phyloP scores from a whole-genome alignment of 1,284 basidiomycete genomes.

The Cystobasidium slooffiae region DNA sequence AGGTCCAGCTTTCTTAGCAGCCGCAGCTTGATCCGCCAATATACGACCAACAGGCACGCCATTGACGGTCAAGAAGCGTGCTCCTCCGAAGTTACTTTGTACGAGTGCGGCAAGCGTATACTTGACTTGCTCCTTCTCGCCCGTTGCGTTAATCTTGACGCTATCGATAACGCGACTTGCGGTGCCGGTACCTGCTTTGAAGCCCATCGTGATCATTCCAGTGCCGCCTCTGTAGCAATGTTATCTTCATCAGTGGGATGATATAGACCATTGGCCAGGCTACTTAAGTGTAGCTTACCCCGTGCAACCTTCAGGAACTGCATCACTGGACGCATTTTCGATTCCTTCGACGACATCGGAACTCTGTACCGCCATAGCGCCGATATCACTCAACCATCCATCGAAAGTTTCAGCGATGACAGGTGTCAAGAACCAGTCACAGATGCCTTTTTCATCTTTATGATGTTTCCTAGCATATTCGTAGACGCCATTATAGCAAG shows the following conservation, averaged over 20 bases:
- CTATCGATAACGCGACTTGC: slow-evolving; percentile 46
- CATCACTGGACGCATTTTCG: slow-evolving; percentile 45
- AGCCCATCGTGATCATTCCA: slow-evolving; percentile 49
- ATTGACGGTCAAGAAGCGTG: slow-evolving; percentile 47
- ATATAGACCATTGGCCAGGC: background rate
- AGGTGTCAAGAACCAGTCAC: slow-evolving; percentile 47
- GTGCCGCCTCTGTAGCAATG: slow-evolving; percentile 45
- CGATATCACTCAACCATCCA: slow-evolving; percentile 48
- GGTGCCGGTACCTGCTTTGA: slow-evolving; percentile 48
- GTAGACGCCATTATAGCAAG: slow-evolving; percentile 46
- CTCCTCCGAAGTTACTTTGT: slow-evolving; percentile 50
- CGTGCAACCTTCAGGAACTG: slow-evolving; percentile 49
- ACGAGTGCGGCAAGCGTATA: slow-evolving; percentile 50
- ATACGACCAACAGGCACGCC: slow-evolving; percentile 49
- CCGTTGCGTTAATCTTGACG: slow-evolving; percentile 29
- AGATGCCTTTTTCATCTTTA: slow-evolving; percentile 40
- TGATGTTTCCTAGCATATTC: slow-evolving; percentile 45
- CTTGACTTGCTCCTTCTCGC: slow-evolving; percentile 30
- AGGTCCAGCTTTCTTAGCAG: slow-evolving; percentile 39
- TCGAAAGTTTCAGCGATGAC: slow-evolving; percentile 50
- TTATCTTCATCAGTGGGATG: background rate
- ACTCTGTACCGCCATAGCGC: slow-evolving; percentile 47
- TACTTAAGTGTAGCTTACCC: slow-evolving; percentile 15
- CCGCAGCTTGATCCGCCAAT: slow-evolving; percentile 33
- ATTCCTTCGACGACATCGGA: slow-evolving; percentile 48